These are phyloP conservation scores for Umbelopsis sp. DNA, from an alignment of 192 early-diverging fungal species.

Conservation along the genomic window DNA sequence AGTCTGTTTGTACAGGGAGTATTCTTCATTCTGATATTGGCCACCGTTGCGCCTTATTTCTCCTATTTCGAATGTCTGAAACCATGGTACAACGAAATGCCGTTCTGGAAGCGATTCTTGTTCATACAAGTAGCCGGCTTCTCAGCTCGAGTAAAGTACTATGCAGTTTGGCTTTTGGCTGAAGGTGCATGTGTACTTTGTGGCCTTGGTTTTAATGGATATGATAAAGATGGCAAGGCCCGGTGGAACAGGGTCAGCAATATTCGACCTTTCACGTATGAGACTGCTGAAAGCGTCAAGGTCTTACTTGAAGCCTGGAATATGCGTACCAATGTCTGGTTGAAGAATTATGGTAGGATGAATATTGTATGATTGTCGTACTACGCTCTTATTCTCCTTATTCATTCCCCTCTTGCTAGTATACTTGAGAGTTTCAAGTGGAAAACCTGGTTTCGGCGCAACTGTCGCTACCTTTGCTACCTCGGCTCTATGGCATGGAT, in stretches of 20 bases:
- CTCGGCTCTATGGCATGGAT: conserved; percentile 96
- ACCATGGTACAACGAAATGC: conserved; percentile 33
- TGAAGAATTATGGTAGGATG: conserved; percentile 79
- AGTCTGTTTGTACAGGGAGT: conserved; percentile 36
- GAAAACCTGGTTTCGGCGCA: conserved; percentile 59
- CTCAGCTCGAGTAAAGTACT: conserved; percentile 78
- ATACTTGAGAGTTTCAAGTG: conserved; percentile 67
- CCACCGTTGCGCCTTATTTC: conserved; percentile 40
- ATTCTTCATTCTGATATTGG: conserved; percentile 35
- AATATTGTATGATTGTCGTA: conserved; percentile 37
- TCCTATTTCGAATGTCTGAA: conserved; percentile 31
- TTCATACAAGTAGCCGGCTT: conserved; percentile 65
- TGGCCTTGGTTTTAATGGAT: conserved; percentile 84
- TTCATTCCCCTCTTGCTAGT: conserved; percentile 26
- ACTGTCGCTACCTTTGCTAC: conserved; percentile 77
- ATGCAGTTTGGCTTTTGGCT: conserved; percentile 88
- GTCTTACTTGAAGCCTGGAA: conserved; percentile 86
- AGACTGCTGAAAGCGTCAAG: conserved; percentile 79
- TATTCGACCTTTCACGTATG: conserved; percentile 72
- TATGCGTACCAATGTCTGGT: conserved; percentile 85
- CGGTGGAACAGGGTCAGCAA: conserved; percentile 80
- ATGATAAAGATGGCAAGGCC: conserved; percentile 49
- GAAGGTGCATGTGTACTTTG: conserved; percentile 83
- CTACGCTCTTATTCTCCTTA: too few relatives aligned
- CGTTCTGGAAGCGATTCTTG: conserved; percentile 39